phyloP scores from a whole-genome alignment of 2,329 filamentous ascomycete genomes.

The Fusarium protoensiforme region DNA sequence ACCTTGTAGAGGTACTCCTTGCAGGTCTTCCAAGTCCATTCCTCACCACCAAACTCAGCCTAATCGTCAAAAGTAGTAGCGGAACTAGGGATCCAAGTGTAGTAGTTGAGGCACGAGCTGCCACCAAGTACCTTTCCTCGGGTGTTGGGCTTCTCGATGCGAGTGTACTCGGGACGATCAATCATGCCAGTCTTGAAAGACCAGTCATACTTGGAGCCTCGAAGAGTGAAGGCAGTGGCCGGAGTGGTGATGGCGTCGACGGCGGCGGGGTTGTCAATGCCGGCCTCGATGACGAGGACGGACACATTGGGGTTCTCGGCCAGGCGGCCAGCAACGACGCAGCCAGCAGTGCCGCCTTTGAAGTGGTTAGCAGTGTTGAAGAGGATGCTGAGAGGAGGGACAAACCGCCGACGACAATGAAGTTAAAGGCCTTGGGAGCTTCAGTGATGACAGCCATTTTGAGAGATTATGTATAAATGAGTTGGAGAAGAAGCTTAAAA shows the following conservation, averaged over 20 bases:
- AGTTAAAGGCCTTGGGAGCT: conserved; percentile 13
- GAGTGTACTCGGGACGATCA: conserved; percentile 67
- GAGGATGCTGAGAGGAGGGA: neutral
- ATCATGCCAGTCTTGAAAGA: conserved; percentile 71
- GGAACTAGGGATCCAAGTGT: conserved; percentile 70
- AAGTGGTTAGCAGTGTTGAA: neutral
- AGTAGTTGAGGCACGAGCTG: conserved; percentile 70
- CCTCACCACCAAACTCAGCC: conserved; percentile 77
- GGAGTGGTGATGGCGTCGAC: conserved; percentile 65
- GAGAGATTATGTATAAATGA: neutral
- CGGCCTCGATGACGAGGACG: conserved; percentile 61
- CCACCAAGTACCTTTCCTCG: conserved; percentile 70
- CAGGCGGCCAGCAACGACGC: conserved; percentile 50
- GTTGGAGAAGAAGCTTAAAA: neutral
- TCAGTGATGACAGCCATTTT: conserved; percentile 13
- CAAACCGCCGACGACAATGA: conserved; percentile 21
- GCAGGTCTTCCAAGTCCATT: conserved; percentile 65
- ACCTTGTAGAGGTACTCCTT: conserved; percentile 64
- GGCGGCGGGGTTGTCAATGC: conserved; percentile 58
- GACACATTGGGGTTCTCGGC: conserved; percentile 52
- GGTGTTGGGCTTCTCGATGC: conserved; percentile 72
- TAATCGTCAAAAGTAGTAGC: conserved; percentile 72
- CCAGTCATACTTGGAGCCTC: conserved; percentile 68
- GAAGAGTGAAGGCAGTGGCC: conserved; percentile 62
- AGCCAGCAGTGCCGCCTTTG: conserved; percentile 48